phyloP scores from a whole-genome alignment of 257 asterid species.

The Capsicum chinense region DNA sequence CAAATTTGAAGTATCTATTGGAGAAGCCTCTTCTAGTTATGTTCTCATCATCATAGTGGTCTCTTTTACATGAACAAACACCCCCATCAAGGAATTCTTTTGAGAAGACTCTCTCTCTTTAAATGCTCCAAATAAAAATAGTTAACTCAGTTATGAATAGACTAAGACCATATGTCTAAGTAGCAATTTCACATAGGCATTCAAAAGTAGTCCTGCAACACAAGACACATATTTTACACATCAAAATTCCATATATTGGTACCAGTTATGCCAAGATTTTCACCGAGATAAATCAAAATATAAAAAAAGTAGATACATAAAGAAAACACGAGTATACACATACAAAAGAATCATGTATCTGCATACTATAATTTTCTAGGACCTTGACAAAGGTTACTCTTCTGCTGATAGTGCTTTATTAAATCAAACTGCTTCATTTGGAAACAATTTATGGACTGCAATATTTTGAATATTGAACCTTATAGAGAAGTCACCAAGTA shows the following conservation, averaged over 20 bases:
- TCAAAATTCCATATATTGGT: constrained; percentile 9
- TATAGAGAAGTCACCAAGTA: too few relatives aligned
- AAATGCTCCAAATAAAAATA: background rate
- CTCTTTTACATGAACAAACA: too few relatives aligned
- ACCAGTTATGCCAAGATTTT: background rate
- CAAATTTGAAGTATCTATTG: too few relatives aligned
- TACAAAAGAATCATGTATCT: background rate
- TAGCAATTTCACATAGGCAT: constrained; percentile 7
- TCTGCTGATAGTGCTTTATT: background rate
- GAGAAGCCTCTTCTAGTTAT: too few relatives aligned
- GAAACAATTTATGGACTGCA: too few relatives aligned
- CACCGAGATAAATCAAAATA: background rate
- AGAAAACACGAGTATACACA: background rate
- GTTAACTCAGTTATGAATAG: background rate
- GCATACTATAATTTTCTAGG: background rate
- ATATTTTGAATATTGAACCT: too few relatives aligned
- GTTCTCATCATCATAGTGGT: too few relatives aligned
- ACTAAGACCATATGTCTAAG: background rate
- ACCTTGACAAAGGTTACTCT: background rate
- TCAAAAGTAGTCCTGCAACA: constrained; percentile 2
- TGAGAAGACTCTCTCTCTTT: background rate
- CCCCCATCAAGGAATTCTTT: constrained; percentile 59
- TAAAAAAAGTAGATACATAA: background rate
- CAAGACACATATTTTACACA: background rate
- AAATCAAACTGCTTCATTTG: background rate